Evolutionary conservation across 2,329 filamentous ascomycete genomes (phyloP), one percentile per base, ranked within the genome.

Genomic region (Elsinoe arachidis): DNA sequence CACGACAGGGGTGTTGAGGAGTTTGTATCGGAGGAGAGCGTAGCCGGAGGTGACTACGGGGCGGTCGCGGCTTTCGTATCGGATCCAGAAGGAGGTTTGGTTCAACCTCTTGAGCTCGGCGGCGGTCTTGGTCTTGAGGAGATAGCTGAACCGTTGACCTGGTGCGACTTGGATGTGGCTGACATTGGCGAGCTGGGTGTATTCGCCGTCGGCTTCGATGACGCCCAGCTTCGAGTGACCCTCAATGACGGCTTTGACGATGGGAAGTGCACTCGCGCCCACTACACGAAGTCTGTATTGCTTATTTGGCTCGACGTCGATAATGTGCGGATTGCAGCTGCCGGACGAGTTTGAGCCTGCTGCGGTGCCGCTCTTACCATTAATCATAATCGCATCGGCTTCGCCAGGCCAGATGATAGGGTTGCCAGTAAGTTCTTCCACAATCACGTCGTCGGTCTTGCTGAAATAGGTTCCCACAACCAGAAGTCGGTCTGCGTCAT

Each of bases 271-370:
- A 0, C 77, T 79, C 0, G 68, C 75, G 3, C 81, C 81, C 43
- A 87, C 77, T 63, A 83, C 80, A 9, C 84, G 76, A 55, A 87
- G 68, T 1, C 83, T 76, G 63, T 87, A 87, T 0, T 78, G 82
- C 65, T 77, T 82, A 10, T 73, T 78, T 0, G 83, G 80, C 37
- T 83, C 71, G 7, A 87, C 79, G 5, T 80, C 74, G 59, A 87
- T 79, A 2, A 82, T 71, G 3, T 76, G 73, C 2, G 79, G 71
- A 56, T 70, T 66, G 66, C 79, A 78, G 19, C 58, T 60, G 17
- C 67, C 71, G 37, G 26, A 30, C 7, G 26, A 30, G 26, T 70
- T 69, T 47, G 65, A 67, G 35, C 70, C 71, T 1, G 67, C 69
- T 12, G 69, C 73, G 2, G 75, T 75, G 2, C 78, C 76, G 17